Conservation (phyloP, 176 grass and related monocot genomes). For the Raddia guianensis region DNA sequence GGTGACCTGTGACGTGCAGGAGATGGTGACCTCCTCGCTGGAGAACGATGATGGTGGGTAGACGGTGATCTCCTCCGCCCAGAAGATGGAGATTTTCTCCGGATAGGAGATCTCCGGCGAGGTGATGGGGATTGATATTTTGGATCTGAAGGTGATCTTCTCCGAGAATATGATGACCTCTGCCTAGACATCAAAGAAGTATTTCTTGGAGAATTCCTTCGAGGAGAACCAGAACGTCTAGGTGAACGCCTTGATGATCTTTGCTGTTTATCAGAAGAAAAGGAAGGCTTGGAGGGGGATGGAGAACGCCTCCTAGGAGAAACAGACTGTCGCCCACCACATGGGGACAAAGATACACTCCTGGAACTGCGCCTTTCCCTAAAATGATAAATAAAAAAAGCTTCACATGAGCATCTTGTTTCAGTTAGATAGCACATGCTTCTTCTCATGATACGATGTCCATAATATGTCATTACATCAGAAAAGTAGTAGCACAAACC, state of each 20-base stretch:
- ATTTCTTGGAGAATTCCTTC: slow-evolving; percentile 59
- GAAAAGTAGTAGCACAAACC: background rate
- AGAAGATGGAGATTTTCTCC: slow-evolving; percentile 62
- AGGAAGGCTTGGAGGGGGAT: slow-evolving; percentile 47
- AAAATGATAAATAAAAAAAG: slow-evolving; percentile 14
- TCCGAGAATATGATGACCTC: slow-evolving; percentile 57
- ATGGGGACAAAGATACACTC: slow-evolving; percentile 62
- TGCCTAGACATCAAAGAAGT: slow-evolving; percentile 45
- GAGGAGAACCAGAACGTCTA: slow-evolving; percentile 61
- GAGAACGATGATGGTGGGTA: slow-evolving; percentile 50
- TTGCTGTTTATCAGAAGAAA: slow-evolving; percentile 49
- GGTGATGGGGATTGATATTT: slow-evolving; percentile 58
- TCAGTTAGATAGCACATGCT: background rate
- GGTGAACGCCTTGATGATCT: slow-evolving; percentile 54
- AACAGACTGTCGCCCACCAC: slow-evolving; percentile 46
- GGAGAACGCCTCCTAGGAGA: slow-evolving; percentile 63
- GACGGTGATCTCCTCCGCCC: slow-evolving; percentile 58
- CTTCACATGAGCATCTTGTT: slow-evolving; percentile 18
- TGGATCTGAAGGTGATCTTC: slow-evolving; percentile 44
- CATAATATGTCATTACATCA: background rate
- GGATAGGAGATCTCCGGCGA: slow-evolving; percentile 42
- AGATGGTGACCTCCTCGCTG: slow-evolving; percentile 63
- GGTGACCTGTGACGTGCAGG: slow-evolving; percentile 57
- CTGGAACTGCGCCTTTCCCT: slow-evolving; percentile 60
- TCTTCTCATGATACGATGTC: background rate